Base-by-base conservation (phyloP, 192 early-diverging fungal genomes). In the Allomyces macrogynus region DNA sequence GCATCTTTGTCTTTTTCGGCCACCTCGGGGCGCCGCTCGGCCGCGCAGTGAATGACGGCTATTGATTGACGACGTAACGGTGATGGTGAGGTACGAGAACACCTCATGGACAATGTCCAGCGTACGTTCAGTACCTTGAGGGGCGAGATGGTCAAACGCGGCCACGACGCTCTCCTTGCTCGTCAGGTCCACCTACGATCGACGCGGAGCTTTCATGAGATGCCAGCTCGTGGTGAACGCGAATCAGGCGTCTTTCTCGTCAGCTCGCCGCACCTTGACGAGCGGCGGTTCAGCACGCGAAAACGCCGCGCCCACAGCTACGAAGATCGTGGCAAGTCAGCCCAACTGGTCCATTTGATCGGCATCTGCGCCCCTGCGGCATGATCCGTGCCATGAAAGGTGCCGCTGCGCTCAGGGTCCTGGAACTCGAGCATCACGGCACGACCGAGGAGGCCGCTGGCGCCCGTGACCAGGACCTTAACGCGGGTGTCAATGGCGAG, bases 11-110 rank as follows among this genome's bases (percentile, higher is more conserved):
- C 76, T 18, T 74, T 75, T 32, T 83, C 85, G 25, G 86, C 89
- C 3, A 89, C 86, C 65, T 92, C 87, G 1, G 91, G 91, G 0
- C 87, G 79, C 27, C 87, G 79, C 69, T 92, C 91, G 27, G 89
- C 91, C 14, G 91, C 91, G 67, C 88, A 88, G 71, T 92, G 86
- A 22, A 89, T 80, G 25, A 94, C 79, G 24, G 73, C 82, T 75
- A 76, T n/a, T n/a, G 67, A 42, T 5, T 49, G 66, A 18, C 10
- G 3, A 22, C 10, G 24, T 4, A 24, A 57, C 5, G 22, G 43
- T 5, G 43, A 8, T 62, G 5, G 22, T 65, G 20, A n/a, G n/a
- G n/a, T n/a, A n/a, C n/a, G n/a, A 65, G 26, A 40, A 40, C 4
- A n/a, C 3, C 3, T 54, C 9, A n/a, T n/a, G n/a, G n/a, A n/a